Base-by-base conservation (phyloP, 1,139 yeast genomes). In the Debaryomycetaceae sp. region DNA sequence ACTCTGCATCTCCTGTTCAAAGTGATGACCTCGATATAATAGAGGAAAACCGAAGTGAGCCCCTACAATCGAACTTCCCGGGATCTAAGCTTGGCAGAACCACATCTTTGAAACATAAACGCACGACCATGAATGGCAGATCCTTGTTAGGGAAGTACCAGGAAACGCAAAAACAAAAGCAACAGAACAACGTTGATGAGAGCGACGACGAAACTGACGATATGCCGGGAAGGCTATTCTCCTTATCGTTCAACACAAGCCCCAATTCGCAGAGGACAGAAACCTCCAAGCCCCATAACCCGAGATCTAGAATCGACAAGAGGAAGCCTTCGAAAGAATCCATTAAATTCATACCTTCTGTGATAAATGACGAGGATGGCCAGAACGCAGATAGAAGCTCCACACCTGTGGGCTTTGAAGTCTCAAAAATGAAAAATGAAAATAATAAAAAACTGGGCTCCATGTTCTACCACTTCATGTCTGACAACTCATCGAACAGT, bases 381-480 rank as follows among this genome's bases (percentile, higher is more conserved):
- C 13, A 13, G 24, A 14, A 22, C 31, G 39, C 40, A 31, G 44
- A 37, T 36, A 41, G 36, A 36, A 35, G 37, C 13, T 24, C 48
- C 42, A 46, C 40, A 33, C 49, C 39, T 29, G 44, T 24, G 3
- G 38, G 24, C 5, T 36, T 14, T 22, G 38, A n/a, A 7, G 24
- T 11, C 13, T 17, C 22, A 7, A 36, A 34, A n/a, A 34, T 13
- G 17, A 13, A 34, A 13, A 13, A 34, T 8, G 9, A 13, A 13
- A 17, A 17, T 9, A 13, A 45, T 24, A 51, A 54, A 44, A 51
- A 54, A 44, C 50, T 50, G 44, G 55, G 58, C 45, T 60, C 68
- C 11, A 62, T 70, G 39, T 71, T 72, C 50, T 71, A 68, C 49
- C 65, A 69, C 47, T 57, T 69, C 41, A 62, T 68, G 38, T 58